Evolutionary conservation across 176 grass and related monocot genomes (phyloP).

Genomic region (Poa annua): DNA sequence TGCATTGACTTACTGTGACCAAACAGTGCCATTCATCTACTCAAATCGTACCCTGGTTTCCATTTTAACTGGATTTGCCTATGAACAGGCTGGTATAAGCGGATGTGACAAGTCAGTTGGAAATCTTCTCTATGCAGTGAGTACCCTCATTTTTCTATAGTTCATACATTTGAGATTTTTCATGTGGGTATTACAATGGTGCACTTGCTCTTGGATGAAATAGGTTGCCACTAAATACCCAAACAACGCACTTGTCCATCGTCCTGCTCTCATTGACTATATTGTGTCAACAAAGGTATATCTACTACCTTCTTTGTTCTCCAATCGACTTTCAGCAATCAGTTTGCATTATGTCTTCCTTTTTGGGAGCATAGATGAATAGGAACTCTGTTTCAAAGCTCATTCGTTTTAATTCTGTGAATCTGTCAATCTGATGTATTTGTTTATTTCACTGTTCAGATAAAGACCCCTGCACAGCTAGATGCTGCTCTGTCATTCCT

Average conservation of each 20-base stretch:
- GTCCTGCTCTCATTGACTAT: slow-evolving; percentile 71
- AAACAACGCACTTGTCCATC: slow-evolving; percentile 81
- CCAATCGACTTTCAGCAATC: background rate
- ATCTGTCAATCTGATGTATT: slow-evolving; percentile 9
- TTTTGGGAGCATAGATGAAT: background rate
- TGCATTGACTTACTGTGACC: no score
- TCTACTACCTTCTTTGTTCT: background rate
- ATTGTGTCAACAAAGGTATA: slow-evolving; percentile 71
- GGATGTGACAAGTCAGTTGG: slow-evolving; percentile 72
- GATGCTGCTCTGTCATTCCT: slow-evolving; percentile 85
- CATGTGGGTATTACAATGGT: slow-evolving; percentile 10
- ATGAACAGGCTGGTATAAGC: slow-evolving; percentile 68
- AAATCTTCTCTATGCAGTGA: slow-evolving; percentile 85
- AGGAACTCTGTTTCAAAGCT: slow-evolving; percentile 5
- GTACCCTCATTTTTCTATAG: background rate
- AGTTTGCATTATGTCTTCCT: slow-evolving; percentile 20
- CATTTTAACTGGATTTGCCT: slow-evolving; percentile 20
- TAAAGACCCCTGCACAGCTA: slow-evolving; percentile 82
- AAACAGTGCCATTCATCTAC: no score
- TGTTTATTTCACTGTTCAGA: slow-evolving; percentile 55
- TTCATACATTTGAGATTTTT: background rate
- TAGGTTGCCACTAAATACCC: slow-evolving; percentile 93
- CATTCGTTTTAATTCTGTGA: background rate
- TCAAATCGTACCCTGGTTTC: background rate
- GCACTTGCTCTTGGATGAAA: slow-evolving; percentile 43